Base-by-base conservation (phyloP, 345 rosid genomes). In the Salix exigua region DNA sequence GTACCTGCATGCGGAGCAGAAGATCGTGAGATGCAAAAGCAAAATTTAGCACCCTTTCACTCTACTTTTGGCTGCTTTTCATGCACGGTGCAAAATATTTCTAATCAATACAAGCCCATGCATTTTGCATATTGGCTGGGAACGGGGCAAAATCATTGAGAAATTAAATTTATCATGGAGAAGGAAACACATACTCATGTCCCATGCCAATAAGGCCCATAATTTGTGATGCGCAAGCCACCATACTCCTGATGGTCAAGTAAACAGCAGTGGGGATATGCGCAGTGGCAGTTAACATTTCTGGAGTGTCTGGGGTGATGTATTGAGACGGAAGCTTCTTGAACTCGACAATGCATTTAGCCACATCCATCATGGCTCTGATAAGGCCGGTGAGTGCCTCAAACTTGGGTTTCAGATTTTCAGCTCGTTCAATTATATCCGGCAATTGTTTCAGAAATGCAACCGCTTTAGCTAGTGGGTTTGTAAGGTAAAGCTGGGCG, bases 161-260 rank as follows among this genome's bases (percentile, higher is more conserved):
- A 33, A 33, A 33, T 33, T 33, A 33, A 40, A 40, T 40, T 40
- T 10, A 40, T 40, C 13, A 40, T 9, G 11, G 8, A 14, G 1
- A 26, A 51, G 35, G 33, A 26, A 71, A 68, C 42, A 31, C 67
- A 38, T 84, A 88, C 91, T 85, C 91, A 28, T 86, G 72, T 19
- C 83, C 85, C 84, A 83, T 46, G 66, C 88, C 87, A 58, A 70
- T 80, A 25, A 86, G 86, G 70, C 84, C 78, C 11, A 70, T 35
- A 28, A 82, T 83, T 64, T 84, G 91, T 3, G 88, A 75, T 35
- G 88, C 69, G 66, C 91, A 86, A 50, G 88, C 85, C 66, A 88
- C 84, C 7, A 85, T 80, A 70, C 91, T 84, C 42, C 89, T 83
- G 63, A 88, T 80, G 35, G 87, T 86, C 91, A 89, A 88, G 80